phyloP scores from a whole-genome alignment of 768 basidiomycete species.

The Serendipita sp. region DNA sequence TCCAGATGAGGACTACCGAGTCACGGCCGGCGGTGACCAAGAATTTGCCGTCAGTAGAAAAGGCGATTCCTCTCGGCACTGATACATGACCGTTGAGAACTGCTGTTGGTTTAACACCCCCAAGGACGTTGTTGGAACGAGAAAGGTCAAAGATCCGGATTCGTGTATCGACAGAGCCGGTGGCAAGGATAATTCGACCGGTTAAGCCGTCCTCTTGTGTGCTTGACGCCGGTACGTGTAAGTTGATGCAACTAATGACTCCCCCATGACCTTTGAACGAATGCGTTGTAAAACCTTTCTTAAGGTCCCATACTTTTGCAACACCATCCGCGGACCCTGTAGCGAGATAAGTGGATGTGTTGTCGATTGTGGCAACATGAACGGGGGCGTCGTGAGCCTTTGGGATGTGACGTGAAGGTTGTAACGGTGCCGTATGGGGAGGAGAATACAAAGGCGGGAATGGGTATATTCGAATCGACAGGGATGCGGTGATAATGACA shows the following conservation, averaged over 20 bases:
- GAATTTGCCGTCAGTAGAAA: constrained; percentile 75
- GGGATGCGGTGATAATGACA: constrained; percentile 63
- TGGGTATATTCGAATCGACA: constrained; percentile 70
- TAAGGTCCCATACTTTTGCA: constrained; percentile 92
- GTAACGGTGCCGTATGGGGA: constrained; percentile 30
- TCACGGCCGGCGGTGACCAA: constrained; percentile 85
- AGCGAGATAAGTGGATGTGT: constrained; percentile 77
- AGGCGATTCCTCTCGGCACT: constrained; percentile 80
- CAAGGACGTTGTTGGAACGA: constrained; percentile 32
- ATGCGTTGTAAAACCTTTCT: constrained; percentile 80
- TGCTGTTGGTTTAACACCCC: constrained; percentile 49
- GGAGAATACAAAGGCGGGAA: constrained; percentile 30
- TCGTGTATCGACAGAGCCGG: constrained; percentile 81
- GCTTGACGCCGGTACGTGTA: constrained; percentile 58
- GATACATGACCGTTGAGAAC: constrained; percentile 93
- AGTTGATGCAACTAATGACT: constrained; percentile 73
- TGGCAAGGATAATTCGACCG: constrained; percentile 58
- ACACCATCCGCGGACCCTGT: constrained; percentile 93
- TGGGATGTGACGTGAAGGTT: constrained; percentile 58
- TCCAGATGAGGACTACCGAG: constrained; percentile 86
- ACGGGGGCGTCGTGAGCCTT: constrained; percentile 89
- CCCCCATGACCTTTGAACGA: constrained; percentile 94
- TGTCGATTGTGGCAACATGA: constrained; percentile 72
- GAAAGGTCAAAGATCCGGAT: constrained; percentile 86
- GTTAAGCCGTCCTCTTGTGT: constrained; percentile 24